Percentiles rank a stretch among this genome's conserved stretches.
These are phyloP conservation scores for Pholiota conissans DNA, from an alignment of 768 basidiomycete species.

Conservation along the genomic window DNA sequence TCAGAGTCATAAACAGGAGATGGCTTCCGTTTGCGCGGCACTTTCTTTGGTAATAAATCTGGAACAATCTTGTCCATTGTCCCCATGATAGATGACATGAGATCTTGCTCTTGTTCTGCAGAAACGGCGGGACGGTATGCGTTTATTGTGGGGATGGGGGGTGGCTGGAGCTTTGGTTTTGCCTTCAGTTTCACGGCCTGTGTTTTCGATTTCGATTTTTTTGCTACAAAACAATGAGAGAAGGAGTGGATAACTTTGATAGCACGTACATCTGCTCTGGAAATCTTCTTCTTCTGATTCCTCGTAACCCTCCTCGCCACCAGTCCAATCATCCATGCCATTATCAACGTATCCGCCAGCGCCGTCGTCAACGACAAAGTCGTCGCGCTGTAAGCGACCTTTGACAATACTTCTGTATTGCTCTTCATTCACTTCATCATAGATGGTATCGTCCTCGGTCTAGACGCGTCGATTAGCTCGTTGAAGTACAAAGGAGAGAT, in stretches of 20 bases:
- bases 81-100: conserved; percentile 82
- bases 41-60: conserved; percentile 18
- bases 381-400: conserved; percentile 79
- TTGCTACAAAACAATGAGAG: conserved; percentile 20
- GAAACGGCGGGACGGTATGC: conserved; percentile 80
- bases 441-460: conserved; percentile 68
- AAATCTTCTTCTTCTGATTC: conserved; percentile 56
- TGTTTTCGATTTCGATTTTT: conserved; percentile 47
- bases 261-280: conserved; percentile 41
- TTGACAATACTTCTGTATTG: conserved; percentile 86
- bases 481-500: background rate
- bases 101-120: conserved; percentile 81
- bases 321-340: conserved; percentile 93
- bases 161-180: conserved; percentile 53
- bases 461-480: conserved; percentile 17
- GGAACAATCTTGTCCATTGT: conserved; percentile 55
- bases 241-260: background rate
- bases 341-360: conserved; percentile 91
- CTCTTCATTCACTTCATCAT: conserved; percentile 89
- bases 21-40: conserved; percentile 68
- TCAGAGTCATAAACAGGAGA: conserved; percentile 45
- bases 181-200: conserved; percentile 38
- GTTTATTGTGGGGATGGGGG: conserved; percentile 60
- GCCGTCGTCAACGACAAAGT: conserved; percentile 96
- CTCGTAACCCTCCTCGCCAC: conserved; percentile 51